phyloP scores from a whole-genome alignment of 805 yeast genomes.

The Saturnispora sanitii region DNA sequence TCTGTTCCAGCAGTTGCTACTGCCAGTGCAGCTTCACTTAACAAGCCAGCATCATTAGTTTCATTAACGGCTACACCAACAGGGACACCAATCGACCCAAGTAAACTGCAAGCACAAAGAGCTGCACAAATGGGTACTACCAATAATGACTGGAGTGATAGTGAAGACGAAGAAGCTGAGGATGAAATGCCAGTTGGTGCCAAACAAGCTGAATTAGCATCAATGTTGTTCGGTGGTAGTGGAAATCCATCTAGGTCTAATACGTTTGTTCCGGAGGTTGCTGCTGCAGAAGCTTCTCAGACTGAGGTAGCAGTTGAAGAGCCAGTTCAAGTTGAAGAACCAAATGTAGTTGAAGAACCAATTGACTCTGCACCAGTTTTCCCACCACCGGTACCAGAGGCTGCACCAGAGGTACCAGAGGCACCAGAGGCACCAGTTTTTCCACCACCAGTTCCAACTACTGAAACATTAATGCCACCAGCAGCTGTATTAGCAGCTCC shows the following conservation, averaged over 20 bases:
- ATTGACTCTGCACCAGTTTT: slow-evolving; percentile 3
- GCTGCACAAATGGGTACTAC: slow-evolving; percentile 55
- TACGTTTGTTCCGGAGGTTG: slow-evolving; percentile 12
- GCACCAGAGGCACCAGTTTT: no score
- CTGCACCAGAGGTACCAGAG: no score
- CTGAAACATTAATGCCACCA: slow-evolving; percentile 15
- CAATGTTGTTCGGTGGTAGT: slow-evolving; percentile 42
- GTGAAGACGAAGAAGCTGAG: slow-evolving; percentile 30
- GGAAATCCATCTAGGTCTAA: slow-evolving; percentile 19
- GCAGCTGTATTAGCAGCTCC: slow-evolving; percentile 12
- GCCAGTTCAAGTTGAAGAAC: neutral
- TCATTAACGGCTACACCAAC: slow-evolving; percentile 4
- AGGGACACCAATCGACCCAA: slow-evolving; percentile 37
- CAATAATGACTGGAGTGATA: slow-evolving; percentile 37
- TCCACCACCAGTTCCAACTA: slow-evolving; percentile 10
- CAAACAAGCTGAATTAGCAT: slow-evolving; percentile 49
- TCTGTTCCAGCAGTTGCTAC: neutral
- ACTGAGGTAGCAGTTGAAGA: neutral
- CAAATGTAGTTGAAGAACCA: neutral
- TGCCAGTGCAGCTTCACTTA: slow-evolving; percentile 36
- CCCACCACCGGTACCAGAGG: slow-evolving; percentile 9
- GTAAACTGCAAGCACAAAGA: slow-evolving; percentile 60
- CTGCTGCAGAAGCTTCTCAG: neutral
- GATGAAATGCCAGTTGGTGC: slow-evolving; percentile 39
- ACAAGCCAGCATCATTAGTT: slow-evolving; percentile 33